Base-by-base conservation (phyloP, 192 early-diverging fungal genomes). In the Dispira simplex region DNA sequence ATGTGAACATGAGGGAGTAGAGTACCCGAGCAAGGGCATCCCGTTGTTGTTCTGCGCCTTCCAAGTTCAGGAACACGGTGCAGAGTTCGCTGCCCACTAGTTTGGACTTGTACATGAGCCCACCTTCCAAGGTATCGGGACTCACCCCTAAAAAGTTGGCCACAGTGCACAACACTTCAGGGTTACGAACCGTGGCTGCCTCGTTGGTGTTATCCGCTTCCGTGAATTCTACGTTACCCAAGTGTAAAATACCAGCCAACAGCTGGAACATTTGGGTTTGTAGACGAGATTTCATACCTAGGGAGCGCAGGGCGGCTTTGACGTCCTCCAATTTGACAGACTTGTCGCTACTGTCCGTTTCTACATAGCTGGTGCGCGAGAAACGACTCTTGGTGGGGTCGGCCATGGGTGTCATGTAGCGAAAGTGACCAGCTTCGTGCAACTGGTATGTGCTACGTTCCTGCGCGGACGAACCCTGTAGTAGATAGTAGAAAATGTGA, bases 181-280 rank as follows among this genome's bases (percentile, higher is more conserved):
- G 76, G 67, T 96, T 95, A 56, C 81, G 85, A 52, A 94, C 78
- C 3, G 68, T 62, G 43, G 86, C 88, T 0, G 88, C 77, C 62
- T 93, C 92, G 64, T 90, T 79, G 3, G 82, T 76, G 39, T 77
- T 73, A 67, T 82, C 83, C 46, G 81, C 77, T 47, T 82, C 75
- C 49, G 76, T 88, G 66, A 98, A 98, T 62, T 83, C 77, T n/a
- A 93, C 70, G 59, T 94, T 92, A 39, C 93, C 92, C 25, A 98
- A 71, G 63, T 95, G 92, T 67, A 98, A 71, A 46, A 97, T 88
- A 0, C 90, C 96, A 0, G 91, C 85, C 43, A 99, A 68, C 1
- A 90, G 67, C 62, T 90, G 86, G 71, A 88, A 95, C 39, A 98
- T 78, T 44, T 87, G 84, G 44, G 76, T 73, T 47, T 91, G 86